A percentile compares a stretch with the other conserved stretches of the same genome.
Evolutionary conservation across 257 asterid species (phyloP).

Genomic region (Craterostigma plantagineum): DNA sequence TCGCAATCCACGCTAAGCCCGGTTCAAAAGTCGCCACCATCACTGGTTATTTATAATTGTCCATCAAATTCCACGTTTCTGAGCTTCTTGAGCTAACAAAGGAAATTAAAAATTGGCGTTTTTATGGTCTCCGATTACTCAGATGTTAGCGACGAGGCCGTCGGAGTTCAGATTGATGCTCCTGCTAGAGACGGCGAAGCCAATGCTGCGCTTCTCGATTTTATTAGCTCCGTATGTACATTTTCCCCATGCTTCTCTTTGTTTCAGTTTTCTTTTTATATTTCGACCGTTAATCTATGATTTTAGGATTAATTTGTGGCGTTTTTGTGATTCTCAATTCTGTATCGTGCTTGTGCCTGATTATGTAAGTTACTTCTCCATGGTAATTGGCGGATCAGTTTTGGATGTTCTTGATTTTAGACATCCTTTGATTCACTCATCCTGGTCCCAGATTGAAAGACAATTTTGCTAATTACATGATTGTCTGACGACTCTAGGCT

Average conservation of each 20-base stretch:
- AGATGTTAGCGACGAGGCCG: constrained; percentile 65
- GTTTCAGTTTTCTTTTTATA: constrained; percentile 3
- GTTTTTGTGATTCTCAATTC: no score
- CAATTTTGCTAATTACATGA: no score
- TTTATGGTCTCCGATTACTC: constrained; percentile 2
- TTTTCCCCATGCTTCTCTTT: no score
- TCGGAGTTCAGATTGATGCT: constrained; percentile 94
- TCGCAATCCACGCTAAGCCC: constrained; percentile 86
- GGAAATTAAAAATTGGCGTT: not conserved
- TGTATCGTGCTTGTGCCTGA: no score
- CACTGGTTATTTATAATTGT: constrained; percentile 59
- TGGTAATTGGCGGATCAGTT: no score
- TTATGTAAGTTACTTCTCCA: no score
- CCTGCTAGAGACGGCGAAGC: constrained; percentile 98
- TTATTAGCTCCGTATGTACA: constrained; percentile 52
- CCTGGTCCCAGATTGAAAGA: no score
- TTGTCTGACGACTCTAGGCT: no score
- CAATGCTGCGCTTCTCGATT: constrained; percentile 82
- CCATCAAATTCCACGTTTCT: not conserved
- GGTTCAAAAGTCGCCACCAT: constrained; percentile 75
- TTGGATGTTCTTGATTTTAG: no score
- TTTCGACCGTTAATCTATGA: no score
- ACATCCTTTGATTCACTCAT: no score
- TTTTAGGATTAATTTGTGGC: no score
- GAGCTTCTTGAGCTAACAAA: not conserved